Conservation (phyloP, 1,284 basidiomycete species). For the Ustilago vetiveriae region DNA sequence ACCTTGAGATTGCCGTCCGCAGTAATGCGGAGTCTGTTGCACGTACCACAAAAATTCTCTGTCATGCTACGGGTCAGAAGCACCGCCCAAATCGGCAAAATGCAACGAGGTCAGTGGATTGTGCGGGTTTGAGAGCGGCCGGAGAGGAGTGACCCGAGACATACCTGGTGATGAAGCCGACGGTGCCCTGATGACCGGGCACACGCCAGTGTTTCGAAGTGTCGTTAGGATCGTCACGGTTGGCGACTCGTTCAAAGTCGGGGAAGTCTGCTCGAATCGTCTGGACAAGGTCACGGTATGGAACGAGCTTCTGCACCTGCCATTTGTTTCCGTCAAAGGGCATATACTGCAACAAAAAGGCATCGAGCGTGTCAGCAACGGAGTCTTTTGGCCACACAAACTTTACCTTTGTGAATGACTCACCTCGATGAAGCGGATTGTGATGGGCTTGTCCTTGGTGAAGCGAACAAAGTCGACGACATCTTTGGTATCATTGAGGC, state of each 20-base stretch:
- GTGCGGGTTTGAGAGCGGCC: background rate
- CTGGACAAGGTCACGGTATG: conserved; percentile 48
- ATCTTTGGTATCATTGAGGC: conserved; percentile 78
- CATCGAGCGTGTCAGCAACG: no score
- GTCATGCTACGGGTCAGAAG: conserved; percentile 69
- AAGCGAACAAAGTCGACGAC: conserved; percentile 80
- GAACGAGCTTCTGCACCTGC: conserved; percentile 81
- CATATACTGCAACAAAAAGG: conserved; percentile 73
- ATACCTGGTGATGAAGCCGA: conserved; percentile 78
- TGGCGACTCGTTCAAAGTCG: conserved; percentile 32
- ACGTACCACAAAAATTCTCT: conserved; percentile 86
- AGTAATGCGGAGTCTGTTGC: conserved; percentile 83
- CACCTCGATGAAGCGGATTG: conserved; percentile 82
- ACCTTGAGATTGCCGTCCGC: conserved; percentile 91
- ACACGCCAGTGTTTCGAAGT: conserved; percentile 82
- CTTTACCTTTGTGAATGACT: no score
- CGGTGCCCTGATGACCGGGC: conserved; percentile 77
- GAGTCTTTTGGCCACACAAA: no score
- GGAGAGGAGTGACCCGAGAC: background rate
- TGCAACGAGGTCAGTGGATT: background rate
- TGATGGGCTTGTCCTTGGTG: conserved; percentile 74
- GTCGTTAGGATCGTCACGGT: conserved; percentile 76
- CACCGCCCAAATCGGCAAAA: background rate
- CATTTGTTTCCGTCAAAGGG: conserved; percentile 85
- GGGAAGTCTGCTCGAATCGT: conserved; percentile 41